Percentiles rank a stretch among this genome's conserved stretches.
Conservation (phyloP, 1,284 basidiomycete genomes). For the Rhodotorula sp. region DNA sequence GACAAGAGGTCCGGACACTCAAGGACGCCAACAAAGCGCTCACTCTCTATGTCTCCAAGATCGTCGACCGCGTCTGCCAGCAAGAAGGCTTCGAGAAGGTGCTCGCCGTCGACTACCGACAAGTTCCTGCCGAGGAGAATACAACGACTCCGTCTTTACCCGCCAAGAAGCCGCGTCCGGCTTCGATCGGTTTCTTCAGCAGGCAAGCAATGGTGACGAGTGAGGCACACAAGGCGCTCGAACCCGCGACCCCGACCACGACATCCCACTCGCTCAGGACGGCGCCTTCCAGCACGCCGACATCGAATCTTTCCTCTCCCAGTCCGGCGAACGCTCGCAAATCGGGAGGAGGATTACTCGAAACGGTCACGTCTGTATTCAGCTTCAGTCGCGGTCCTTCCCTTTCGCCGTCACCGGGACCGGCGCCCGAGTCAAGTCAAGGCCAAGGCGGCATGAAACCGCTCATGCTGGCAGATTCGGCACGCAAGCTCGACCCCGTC, state of each 20-base stretch:
- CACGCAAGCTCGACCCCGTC: slow-evolving; percentile 20
- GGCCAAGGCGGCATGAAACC: slow-evolving; percentile 23
- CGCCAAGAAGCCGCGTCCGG: slow-evolving; percentile 17
- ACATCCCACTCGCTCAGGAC: slow-evolving; percentile 1
- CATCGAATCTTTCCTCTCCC: background rate
- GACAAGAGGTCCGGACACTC: slow-evolving; percentile 38
- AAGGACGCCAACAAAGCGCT: slow-evolving; percentile 44
- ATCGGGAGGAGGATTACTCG: slow-evolving; percentile 21
- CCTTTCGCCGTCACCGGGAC: background rate
- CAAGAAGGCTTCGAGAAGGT: slow-evolving; percentile 46
- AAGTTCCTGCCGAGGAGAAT: slow-evolving; percentile 13
- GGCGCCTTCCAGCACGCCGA: background rate
- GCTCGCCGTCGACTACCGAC: slow-evolving; percentile 42
- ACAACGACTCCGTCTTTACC: background rate
- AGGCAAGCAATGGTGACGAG: too few relatives aligned
- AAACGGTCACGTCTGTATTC: slow-evolving; percentile 23
- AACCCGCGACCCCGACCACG: slow-evolving; percentile 4
- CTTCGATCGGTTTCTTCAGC: slow-evolving; percentile 16
- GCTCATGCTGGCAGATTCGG: slow-evolving; percentile 27
- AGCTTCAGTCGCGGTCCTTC: background rate
- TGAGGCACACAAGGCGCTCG: background rate
- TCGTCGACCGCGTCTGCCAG: slow-evolving; percentile 45
- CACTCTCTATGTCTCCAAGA: slow-evolving; percentile 45
- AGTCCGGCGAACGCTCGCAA: slow-evolving; percentile 6
- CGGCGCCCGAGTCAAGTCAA: background rate